Evolutionary conservation across 805 yeast genomes (phyloP).

Genomic region (Maudiozyma bulderi): DNA sequence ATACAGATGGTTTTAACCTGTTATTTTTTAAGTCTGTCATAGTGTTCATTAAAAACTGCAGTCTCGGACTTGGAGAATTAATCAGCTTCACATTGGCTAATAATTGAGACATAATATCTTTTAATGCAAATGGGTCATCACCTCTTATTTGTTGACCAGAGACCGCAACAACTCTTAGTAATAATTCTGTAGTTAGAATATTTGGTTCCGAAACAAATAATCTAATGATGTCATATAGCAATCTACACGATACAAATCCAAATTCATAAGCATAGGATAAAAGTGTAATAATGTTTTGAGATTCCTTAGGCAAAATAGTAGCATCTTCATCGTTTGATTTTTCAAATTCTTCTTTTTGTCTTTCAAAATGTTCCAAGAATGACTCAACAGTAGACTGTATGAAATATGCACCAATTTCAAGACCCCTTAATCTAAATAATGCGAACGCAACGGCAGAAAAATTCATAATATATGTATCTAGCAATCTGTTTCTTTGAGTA

Average conservation of each 20-base stretch:
- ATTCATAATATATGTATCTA: constrained; percentile 70
- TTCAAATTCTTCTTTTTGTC: constrained; percentile 6
- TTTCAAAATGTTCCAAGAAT: constrained; percentile 38
- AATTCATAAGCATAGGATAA: constrained; percentile 70
- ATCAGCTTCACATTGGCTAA: constrained; percentile 21
- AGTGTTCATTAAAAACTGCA: constrained; percentile 76
- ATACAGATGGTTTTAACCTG: constrained; percentile 43
- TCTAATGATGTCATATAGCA: constrained; percentile 69
- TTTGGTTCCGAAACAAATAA: constrained; percentile 43
- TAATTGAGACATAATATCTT: constrained; percentile 50
- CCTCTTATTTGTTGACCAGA: constrained; percentile 79
- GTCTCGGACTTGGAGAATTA: constrained; percentile 55
- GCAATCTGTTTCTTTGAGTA: constrained; percentile 49
- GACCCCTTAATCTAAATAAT: constrained; percentile 68
- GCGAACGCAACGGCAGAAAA: constrained; percentile 74
- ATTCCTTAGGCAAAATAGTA: constrained; percentile 32
- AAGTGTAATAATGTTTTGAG: constrained; percentile 61
- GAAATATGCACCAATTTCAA: constrained; percentile 81
- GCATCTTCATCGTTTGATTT: constrained; percentile 7
- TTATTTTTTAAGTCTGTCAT: constrained; percentile 81
- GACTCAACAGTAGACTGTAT: constrained; percentile 72
- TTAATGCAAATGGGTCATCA: constrained; percentile 82
- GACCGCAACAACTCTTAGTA: constrained; percentile 60
- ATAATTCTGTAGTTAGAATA: constrained; percentile 68
- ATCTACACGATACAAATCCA: constrained; percentile 61